Percentiles rank a stretch among this genome's conserved stretches.
Conservation (phyloP, 2,329 filamentous ascomycete species). For the Cadophora luteo-olivacea region DNA sequence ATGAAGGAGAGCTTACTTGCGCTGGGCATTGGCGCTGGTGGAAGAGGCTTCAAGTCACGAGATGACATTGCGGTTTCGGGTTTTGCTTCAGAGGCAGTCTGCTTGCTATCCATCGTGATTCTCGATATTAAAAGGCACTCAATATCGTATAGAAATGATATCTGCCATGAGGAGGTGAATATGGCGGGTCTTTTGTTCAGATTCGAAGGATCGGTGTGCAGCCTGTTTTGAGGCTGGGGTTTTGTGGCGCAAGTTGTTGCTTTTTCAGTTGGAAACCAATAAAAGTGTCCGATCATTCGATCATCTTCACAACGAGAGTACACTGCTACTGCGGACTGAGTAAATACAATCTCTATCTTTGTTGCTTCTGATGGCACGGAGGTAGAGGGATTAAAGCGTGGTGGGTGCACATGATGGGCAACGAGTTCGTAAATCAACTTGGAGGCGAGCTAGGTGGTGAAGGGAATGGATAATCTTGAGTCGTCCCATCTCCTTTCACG, state of each 20-base stretch:
- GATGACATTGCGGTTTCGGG: neutral
- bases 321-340: too few relatives aligned
- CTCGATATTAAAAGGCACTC: too few relatives aligned
- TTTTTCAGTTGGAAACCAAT: neutral
- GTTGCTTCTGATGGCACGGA: too few relatives aligned
- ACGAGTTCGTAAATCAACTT: too few relatives aligned
- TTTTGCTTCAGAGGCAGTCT: neutral
- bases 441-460: too few relatives aligned
- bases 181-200: neutral
- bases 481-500: too few relatives aligned
- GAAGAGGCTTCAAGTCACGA: neutral
- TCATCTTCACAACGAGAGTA: neutral
- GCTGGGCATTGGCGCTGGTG: neutral
- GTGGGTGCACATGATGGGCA: too few relatives aligned
- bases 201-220: neutral
- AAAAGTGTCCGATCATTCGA: neutral
- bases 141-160: too few relatives aligned
- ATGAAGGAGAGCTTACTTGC: neutral
- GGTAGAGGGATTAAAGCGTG: too few relatives aligned
- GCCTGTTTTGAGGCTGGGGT: neutral
- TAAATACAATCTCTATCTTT: too few relatives aligned
- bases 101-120: neutral
- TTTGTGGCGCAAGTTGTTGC: slow-evolving; percentile 1
- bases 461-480: too few relatives aligned
- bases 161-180: neutral